Conservation (phyloP, 1,139 yeast genomes). For the Nakaseomyces uthaithaninus region DNA sequence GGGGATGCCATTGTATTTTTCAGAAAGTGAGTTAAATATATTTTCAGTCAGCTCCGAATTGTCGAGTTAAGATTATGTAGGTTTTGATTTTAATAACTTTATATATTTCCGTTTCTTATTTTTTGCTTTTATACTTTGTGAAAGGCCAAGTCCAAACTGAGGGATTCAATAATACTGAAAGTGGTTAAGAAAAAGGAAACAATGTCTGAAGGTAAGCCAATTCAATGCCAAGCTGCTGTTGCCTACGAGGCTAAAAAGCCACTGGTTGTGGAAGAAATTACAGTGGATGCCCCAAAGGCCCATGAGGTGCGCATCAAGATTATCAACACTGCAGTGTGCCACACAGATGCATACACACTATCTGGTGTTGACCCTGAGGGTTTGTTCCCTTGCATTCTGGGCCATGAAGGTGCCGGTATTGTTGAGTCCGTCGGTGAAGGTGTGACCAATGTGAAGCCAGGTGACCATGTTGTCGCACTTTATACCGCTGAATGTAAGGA, state of each 20-base stretch:
- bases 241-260: constrained; percentile 96
- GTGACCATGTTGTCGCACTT: constrained; percentile 84
- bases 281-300: constrained; percentile 89
- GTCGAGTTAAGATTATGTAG: too few species aligned
- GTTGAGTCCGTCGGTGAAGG: constrained; percentile 92
- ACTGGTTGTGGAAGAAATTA: constrained; percentile 73
- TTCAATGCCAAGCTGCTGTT: constrained; percentile 90
- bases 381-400: constrained; percentile 82
- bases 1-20: too few species aligned
- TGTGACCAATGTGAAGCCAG: constrained; percentile 75
- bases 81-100: too few species aligned
- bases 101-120: too few species aligned
- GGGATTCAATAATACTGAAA: too few species aligned
- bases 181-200: neutral
- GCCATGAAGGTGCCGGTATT: constrained; percentile 96
- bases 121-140: too few species aligned
- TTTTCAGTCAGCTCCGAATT: too few species aligned
- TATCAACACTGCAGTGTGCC: constrained; percentile 88
- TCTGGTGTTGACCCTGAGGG: constrained; percentile 97
- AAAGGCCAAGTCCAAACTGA: too few species aligned
- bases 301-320: constrained; percentile 94
- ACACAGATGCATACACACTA: constrained; percentile 94
- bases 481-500: constrained; percentile 95
- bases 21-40: too few species aligned
- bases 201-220: constrained; percentile 45